Evolutionary conservation across 148 eudicot genomes (phyloP), one percentile per base, ranked within the genome.

Genomic region (Salicornia ramosissima): DNA sequence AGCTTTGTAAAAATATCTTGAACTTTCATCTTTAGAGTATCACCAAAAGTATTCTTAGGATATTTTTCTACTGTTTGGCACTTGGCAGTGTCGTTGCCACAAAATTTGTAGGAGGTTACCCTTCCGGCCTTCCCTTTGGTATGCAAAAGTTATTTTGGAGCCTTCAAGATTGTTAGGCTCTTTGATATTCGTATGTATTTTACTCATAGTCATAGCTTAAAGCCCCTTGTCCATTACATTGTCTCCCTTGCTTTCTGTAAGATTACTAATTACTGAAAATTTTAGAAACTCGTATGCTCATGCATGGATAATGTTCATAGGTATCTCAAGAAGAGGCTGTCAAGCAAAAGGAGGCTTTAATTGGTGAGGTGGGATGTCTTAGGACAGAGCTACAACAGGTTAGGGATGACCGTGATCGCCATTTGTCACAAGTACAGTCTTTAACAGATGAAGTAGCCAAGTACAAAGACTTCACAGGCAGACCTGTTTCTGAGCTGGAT

Each of bases 331-430:
- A 83, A 58, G 97, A 90, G 79, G 79, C 88, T 45, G 42, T 77
- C 68, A 87, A 81, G 78, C 90, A 90, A 64, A 94, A 90, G 75
- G 96, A 88, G 80, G 83, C 83, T 64, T 70, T 94, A 36, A 77
- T 75, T 18, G 83, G 61, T 75, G 96, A 94, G 72, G 88, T 87
- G 64, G 81, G 82, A 54, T 69, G 90, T 65, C 83, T 88, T 63
- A 81, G 88, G 74, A 77, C 79, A 74, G 97, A 94, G 74, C 64
- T 90, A 60, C 97, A 87, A 68, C 84, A 88, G 75, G 85, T 76
- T 50, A 86, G 88, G 77, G 96, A 88, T 68, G 98, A 93, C 30
- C 88, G 96, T 53, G 92, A 90, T 71, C 80, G 80, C 60, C 98
- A 88, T 50, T 59, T 81, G 75, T 80, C 72, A 45, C 86, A 81